These are phyloP conservation scores for Didymella glomerata DNA, from an alignment of 2,329 filamentous ascomycete species.

Conservation along the genomic window DNA sequence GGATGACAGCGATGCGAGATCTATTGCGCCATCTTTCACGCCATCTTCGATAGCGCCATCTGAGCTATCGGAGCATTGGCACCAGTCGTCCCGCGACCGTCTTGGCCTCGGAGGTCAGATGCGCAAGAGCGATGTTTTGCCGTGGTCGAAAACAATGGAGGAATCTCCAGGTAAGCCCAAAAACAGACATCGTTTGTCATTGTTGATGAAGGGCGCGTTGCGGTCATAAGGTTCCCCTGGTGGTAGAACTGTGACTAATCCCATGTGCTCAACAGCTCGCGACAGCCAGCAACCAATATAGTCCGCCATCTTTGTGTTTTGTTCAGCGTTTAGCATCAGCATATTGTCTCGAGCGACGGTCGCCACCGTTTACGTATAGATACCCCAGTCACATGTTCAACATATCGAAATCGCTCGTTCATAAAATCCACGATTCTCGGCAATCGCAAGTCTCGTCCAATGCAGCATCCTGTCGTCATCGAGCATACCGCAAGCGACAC, in stretches of 20 bases:
- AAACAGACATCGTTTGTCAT: conserved; percentile 39
- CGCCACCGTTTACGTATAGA: conserved; percentile 18
- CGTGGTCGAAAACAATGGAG: conserved; percentile 39
- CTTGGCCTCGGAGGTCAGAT: conserved; percentile 49
- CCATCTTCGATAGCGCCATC: conserved; percentile 46
- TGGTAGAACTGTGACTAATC: conserved; percentile 20
- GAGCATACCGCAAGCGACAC: conserved; percentile 7
- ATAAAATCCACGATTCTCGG: background rate
- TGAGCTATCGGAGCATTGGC: conserved; percentile 49
- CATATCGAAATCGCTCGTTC: conserved; percentile 13
- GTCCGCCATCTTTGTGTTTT: conserved; percentile 15
- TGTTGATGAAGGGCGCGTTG: conserved; percentile 29
- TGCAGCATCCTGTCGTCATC: conserved; percentile 7
- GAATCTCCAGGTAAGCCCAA: conserved; percentile 28
- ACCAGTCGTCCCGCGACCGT: conserved; percentile 47
- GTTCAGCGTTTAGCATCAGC: conserved; percentile 19
- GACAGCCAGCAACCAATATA: conserved; percentile 18
- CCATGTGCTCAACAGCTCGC: conserved; percentile 15
- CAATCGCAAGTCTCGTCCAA: background rate
- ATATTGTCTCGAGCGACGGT: conserved; percentile 12
- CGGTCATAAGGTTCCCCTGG: conserved; percentile 23
- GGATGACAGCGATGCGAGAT: conserved; percentile 31
- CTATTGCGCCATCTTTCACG: conserved; percentile 35
- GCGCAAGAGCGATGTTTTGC: conserved; percentile 43
- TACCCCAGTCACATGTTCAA: conserved; percentile 21